Percentiles rank a stretch among this genome's conserved stretches.
phyloP scores from a whole-genome alignment of 176 grass and related monocot genomes.

The Raddia guianensis region DNA sequence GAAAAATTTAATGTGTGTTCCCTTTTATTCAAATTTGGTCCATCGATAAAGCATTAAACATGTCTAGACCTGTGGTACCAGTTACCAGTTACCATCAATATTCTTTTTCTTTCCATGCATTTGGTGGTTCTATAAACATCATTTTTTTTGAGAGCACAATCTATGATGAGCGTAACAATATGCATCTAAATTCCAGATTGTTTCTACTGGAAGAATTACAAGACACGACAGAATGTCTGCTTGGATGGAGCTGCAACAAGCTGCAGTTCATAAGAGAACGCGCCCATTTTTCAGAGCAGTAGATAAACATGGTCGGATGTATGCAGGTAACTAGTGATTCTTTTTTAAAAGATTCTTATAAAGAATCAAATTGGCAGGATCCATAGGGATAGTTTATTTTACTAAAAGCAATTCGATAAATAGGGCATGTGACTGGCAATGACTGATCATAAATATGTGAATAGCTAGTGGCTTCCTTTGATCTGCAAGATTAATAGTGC shows the following conservation, averaged over 20 bases:
- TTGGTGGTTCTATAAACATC: background rate
- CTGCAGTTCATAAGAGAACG: constrained; percentile 72
- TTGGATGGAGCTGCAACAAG: constrained; percentile 81
- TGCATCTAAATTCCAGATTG: constrained; percentile 58
- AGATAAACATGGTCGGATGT: constrained; percentile 78
- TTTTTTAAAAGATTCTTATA: constrained; percentile 28
- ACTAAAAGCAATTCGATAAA: constrained; percentile 22
- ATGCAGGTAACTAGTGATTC: constrained; percentile 73
- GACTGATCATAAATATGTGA: constrained; percentile 27
- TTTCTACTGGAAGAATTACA: constrained; percentile 76
- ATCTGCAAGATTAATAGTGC: constrained; percentile 14
- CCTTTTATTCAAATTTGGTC: constrained; percentile 5
- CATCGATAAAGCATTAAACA: constrained; percentile 7
- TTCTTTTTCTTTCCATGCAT: constrained; percentile 22
- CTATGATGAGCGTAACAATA: constrained; percentile 7
- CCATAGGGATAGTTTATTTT: constrained; percentile 16
- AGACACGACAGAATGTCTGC: constrained; percentile 60
- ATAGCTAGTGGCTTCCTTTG: background rate
- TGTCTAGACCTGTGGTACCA: background rate
- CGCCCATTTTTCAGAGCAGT: constrained; percentile 80
- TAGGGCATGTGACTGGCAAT: background rate
- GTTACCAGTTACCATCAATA: background rate
- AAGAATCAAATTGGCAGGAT: constrained; percentile 10
- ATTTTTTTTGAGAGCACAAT: background rate
- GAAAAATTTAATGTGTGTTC: background rate